These are phyloP conservation scores for Pseudonitzschia multiseries DNA, from an alignment of 108 stramenopile genomes.

Conservation along the genomic window DNA sequence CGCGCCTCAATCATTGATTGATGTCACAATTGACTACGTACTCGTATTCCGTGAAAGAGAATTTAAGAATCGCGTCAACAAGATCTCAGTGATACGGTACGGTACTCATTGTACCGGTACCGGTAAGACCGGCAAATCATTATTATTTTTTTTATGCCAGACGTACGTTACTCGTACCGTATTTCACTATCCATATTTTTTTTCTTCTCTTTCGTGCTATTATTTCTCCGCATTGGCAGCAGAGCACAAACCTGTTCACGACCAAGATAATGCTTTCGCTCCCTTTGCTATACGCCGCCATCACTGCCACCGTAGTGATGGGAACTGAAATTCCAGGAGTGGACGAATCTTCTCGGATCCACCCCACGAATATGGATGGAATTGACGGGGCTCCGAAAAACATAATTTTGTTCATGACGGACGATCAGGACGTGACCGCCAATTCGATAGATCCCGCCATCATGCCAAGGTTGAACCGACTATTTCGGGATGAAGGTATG, in stretches of 20 bases:
- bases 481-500: conserved; percentile 18
- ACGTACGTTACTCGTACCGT: no score
- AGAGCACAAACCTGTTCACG: not conserved
- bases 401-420: conserved; percentile 27
- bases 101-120: no score
- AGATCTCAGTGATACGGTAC: no score
- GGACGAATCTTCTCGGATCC: not conserved
- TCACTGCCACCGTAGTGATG: not conserved
- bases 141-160: no score
- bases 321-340: not conserved
- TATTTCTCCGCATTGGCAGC: not conserved
- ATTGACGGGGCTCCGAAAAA: conserved; percentile 10
- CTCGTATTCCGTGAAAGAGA: no score
- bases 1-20: no score
- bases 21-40: no score
- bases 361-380: not conserved
- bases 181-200: no score
- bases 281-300: not conserved
- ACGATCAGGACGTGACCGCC: conserved; percentile 28
- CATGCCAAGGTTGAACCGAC: conserved; percentile 23
- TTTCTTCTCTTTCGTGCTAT: no score
- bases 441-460: conserved; percentile 14
- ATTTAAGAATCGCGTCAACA: no score
- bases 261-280: not conserved
- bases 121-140: no score